These are phyloP conservation scores for Fusarium humuli DNA, from an alignment of 2,329 filamentous ascomycete species.

Conservation along the genomic window DNA sequence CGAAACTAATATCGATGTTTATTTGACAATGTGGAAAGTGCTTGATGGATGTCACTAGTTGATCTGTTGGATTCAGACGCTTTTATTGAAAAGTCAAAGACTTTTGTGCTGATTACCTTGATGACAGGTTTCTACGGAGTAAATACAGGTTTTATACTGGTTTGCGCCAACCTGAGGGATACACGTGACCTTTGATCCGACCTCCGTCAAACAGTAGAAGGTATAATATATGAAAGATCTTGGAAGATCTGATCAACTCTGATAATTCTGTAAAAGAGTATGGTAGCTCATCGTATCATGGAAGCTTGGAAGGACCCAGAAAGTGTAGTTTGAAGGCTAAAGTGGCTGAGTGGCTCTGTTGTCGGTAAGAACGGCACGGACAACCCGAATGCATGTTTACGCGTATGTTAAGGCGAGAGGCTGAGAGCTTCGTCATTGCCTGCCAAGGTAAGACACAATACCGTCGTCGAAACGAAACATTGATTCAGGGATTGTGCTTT, in stretches of 20 bases:
- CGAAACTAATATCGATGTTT: background rate
- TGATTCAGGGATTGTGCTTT: background rate
- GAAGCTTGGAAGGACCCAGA: background rate
- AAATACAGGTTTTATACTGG: background rate
- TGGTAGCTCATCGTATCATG: background rate
- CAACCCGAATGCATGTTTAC: slow-evolving; percentile 3
- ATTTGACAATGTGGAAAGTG: background rate
- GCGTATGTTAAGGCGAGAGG: slow-evolving; percentile 18
- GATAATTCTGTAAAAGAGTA: background rate
- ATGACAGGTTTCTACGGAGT: background rate
- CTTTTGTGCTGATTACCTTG: background rate
- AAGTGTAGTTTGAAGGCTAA: background rate
- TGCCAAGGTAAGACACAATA: background rate
- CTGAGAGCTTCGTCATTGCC: slow-evolving; percentile 22
- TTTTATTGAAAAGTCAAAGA: background rate
- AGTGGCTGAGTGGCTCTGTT: slow-evolving; percentile 9
- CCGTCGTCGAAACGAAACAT: background rate
- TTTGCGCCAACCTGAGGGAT: background rate
- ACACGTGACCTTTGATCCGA: slow-evolving; percentile 8
- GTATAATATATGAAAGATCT: background rate
- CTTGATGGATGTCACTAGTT: background rate
- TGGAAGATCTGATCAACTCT: background rate
- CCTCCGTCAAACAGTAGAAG: background rate
- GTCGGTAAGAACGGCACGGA: slow-evolving; percentile 33
- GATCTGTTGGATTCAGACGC: background rate